These are phyloP conservation scores for Pseudevernia furfuracea DNA, from an alignment of 495 filamentous ascomycete genomes.

Conservation along the genomic window DNA sequence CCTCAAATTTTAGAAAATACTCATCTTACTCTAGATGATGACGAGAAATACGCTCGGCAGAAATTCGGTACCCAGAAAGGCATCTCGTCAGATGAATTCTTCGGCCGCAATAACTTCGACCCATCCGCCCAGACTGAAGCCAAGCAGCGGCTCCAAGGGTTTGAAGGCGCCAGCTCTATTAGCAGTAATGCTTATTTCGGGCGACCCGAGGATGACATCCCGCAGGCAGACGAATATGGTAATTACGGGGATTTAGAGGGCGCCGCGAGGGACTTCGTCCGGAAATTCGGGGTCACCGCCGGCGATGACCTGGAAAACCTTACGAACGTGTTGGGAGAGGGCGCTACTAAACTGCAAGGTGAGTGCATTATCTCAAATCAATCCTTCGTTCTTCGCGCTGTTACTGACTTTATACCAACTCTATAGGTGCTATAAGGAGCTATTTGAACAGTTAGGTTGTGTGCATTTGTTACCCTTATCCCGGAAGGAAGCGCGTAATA, in stretches of 20 bases:
- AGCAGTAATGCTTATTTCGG: slow-evolving; percentile 97
- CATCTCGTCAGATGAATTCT: slow-evolving; percentile 97
- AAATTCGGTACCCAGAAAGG: slow-evolving; percentile 91
- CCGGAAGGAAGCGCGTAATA: background rate
- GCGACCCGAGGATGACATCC: slow-evolving; percentile 64
- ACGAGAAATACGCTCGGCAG: slow-evolving; percentile 62
- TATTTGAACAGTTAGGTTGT: slow-evolving; percentile 62
- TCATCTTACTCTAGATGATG: slow-evolving; percentile 45
- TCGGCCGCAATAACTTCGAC: slow-evolving; percentile 82
- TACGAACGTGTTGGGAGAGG: slow-evolving; percentile 72
- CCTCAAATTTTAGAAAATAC: background rate
- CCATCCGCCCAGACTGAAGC: slow-evolving; percentile 74
- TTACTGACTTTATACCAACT: slow-evolving; percentile 18
- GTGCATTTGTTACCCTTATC: background rate
- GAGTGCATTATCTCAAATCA: slow-evolving; percentile 18
- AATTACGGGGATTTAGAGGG: slow-evolving; percentile 77
- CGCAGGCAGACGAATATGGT: slow-evolving; percentile 49
- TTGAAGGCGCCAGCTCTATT: slow-evolving; percentile 87
- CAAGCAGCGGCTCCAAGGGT: slow-evolving; percentile 75
- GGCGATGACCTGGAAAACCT: slow-evolving; percentile 92
- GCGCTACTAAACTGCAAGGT: slow-evolving; percentile 74
- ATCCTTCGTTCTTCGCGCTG: background rate
- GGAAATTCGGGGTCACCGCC: slow-evolving; percentile 89
- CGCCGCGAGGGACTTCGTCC: slow-evolving; percentile 90
- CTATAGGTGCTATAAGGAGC: slow-evolving; percentile 63